Evolutionary conservation across 75 land plant species (phyloP), one percentile per base, ranked within the genome.

Genomic region (Pseudotsuga menziesii): DNA sequence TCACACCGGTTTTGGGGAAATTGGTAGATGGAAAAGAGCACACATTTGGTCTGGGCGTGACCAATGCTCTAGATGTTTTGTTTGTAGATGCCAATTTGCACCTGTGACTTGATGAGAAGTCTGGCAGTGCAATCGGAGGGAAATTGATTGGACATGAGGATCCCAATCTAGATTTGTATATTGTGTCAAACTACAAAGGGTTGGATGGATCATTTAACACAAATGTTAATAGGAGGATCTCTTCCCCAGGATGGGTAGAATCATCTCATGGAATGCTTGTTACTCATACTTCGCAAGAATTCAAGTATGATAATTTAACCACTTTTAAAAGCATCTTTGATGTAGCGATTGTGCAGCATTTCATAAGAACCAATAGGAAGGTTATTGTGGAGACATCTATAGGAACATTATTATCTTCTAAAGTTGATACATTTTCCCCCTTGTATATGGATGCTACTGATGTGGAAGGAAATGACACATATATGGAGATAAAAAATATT

Each of bases 201-300:
- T 23, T 80, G 16, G 79, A 88, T 36, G n/a, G 89, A 20, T 71
- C 61, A 7, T 79, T 85, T 55, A 19, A 64, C 41, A 61, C 80
- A 14, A 26, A 15, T 6, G 87, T 80, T 17, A 52, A 54, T 2
- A 25, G 81, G 26, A 17, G 58, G 7, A 71, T 85, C 58, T 36
- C 79, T 0, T 77, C 58, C 78, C 54, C 76, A 20, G 89, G 89
- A 44, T 82, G 73, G 63, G 80, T 88, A n/a, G 58, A 56, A 9
- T 88, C 87, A n/a, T 79, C 84, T 57, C 26, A 16, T 25, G 89
- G 89, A 17, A 84, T 80, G 69, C 23, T 85, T 13, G 74, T 78
- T 55, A 77, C 87, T 7, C 27, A 78, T 11, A 70, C 81, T 23
- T 82, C 86, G 2, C 71, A 82, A 39, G 32, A 56, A 12, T 78